These are phyloP conservation scores for Yamadazyma diospyri DNA, from an alignment of 1,139 yeast genomes.

Conservation along the genomic window DNA sequence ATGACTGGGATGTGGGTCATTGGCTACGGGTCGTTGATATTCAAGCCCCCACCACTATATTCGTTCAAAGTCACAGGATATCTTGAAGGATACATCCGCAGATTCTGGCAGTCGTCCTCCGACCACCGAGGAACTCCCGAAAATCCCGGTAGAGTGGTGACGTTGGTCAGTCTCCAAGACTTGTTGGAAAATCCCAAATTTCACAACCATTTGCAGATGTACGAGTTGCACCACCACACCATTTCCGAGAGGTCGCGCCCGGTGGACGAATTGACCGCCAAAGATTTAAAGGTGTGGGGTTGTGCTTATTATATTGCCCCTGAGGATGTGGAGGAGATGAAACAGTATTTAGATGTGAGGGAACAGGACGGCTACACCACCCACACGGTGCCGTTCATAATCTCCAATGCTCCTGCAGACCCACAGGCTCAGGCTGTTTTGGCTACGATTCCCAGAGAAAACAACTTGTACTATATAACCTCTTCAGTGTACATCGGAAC, in stretches of 20 bases:
- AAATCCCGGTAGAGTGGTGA: slow-evolving; percentile 83
- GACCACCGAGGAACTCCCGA: slow-evolving; percentile 91
- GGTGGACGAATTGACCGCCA: slow-evolving; percentile 24
- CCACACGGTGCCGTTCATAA: slow-evolving; percentile 64
- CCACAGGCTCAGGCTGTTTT: slow-evolving; percentile 14
- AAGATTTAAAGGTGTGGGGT: slow-evolving; percentile 66
- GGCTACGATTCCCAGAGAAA: slow-evolving; percentile 19
- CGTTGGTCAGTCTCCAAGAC: slow-evolving; percentile 60
- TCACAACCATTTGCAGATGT: slow-evolving; percentile 42
- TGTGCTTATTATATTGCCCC: slow-evolving; percentile 80
- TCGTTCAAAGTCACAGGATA: slow-evolving; percentile 67
- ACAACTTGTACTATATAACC: slow-evolving; percentile 36
- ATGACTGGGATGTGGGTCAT: slow-evolving; percentile 64
- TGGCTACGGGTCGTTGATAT: slow-evolving; percentile 88
- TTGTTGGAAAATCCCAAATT: slow-evolving; percentile 40
- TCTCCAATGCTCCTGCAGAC: slow-evolving; percentile 30
- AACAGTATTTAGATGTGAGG: slow-evolving; percentile 68
- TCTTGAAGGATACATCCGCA: slow-evolving; percentile 68
- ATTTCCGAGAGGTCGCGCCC: slow-evolving; percentile 13
- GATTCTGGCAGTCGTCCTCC: slow-evolving; percentile 89
- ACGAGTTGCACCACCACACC: slow-evolving; percentile 26
- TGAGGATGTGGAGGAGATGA: slow-evolving; percentile 56
- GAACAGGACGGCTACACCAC: slow-evolving; percentile 87
- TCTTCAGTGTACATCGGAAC: slow-evolving; percentile 84
- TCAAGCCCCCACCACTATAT: slow-evolving; percentile 82